phyloP scores from a whole-genome alignment of 192 early-diverging fungal species.

The Helicostylum pulchrum region DNA sequence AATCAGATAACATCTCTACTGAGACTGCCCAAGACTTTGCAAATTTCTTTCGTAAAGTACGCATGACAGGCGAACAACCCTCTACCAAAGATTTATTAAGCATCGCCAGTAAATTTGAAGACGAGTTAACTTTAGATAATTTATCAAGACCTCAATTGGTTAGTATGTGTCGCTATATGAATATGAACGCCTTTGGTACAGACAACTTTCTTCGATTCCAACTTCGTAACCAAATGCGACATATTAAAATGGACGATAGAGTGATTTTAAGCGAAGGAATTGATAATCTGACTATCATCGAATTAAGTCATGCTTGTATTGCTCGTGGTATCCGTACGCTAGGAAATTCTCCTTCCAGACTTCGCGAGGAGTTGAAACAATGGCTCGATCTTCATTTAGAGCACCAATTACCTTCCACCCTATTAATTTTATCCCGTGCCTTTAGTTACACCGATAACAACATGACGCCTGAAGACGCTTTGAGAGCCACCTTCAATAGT shows the following conservation, averaged over 20 bases:
- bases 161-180: conserved; percentile 91
- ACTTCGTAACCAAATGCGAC: conserved; percentile 76
- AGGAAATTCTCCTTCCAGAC: conserved; percentile 79
- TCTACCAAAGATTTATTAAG: conserved; percentile 75
- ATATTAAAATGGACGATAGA: conserved; percentile 81
- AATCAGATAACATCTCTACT: conserved; percentile 39
- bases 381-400: conserved; percentile 91
- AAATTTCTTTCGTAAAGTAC: conserved; percentile 77
- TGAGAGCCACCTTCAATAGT: conserved; percentile 84
- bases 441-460: conserved; percentile 62
- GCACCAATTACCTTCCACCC: conserved; percentile 82
- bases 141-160: conserved; percentile 90
- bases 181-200: conserved; percentile 88
- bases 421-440: conserved; percentile 86
- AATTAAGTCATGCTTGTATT: conserved; percentile 79
- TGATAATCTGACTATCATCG: conserved; percentile 76
- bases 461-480: conserved; percentile 58
- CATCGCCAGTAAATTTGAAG: conserved; percentile 84
- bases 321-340: conserved; percentile 84
- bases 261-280: conserved; percentile 81
- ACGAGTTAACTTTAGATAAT: conserved; percentile 88
- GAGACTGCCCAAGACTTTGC: conserved; percentile 68
- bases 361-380: conserved; percentile 80
- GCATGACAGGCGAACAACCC: conserved; percentile 72
- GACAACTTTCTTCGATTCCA: conserved; percentile 89